These are phyloP conservation scores for Prunus mongolica DNA, from an alignment of 306 rosid species.

Conservation along the genomic window DNA sequence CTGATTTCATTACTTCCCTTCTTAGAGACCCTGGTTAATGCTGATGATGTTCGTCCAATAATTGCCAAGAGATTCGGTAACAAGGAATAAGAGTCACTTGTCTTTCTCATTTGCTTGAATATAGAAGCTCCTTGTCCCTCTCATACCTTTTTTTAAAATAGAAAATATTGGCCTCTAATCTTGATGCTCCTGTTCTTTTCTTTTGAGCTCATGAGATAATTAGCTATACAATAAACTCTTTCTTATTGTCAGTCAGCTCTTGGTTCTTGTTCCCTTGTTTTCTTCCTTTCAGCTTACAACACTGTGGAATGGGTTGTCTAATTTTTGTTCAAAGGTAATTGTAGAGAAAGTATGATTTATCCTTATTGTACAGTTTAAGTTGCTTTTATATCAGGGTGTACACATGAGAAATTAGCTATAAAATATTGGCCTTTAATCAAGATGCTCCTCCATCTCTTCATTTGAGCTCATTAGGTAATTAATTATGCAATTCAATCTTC, in stretches of 20 bases:
- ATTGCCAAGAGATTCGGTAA: slow-evolving; percentile 84
- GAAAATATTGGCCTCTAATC: slow-evolving; percentile 47
- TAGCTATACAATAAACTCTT: slow-evolving; percentile 62
- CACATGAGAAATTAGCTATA: slow-evolving; percentile 4
- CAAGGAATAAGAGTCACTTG: slow-evolving; percentile 67
- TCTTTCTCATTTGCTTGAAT: slow-evolving; percentile 55
- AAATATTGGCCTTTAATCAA: slow-evolving; percentile 43
- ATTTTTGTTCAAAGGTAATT: slow-evolving; percentile 73
- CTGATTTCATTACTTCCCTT: slow-evolving; percentile 92
- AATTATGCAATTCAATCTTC: slow-evolving; percentile 49
- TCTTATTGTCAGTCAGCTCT: slow-evolving; percentile 47
- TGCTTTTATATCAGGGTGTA: slow-evolving; percentile 18
- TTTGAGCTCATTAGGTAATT: slow-evolving; percentile 52
- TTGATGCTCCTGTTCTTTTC: slow-evolving; percentile 45
- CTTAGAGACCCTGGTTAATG: slow-evolving; percentile 85
- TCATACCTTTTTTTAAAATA: slow-evolving; percentile 23
- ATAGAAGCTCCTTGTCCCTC: slow-evolving; percentile 44
- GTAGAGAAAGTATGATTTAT: slow-evolving; percentile 39
- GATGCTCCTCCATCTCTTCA: slow-evolving; percentile 37
- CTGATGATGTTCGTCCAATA: slow-evolving; percentile 95
- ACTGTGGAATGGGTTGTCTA: slow-evolving; percentile 52
- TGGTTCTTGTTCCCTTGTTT: slow-evolving; percentile 32
- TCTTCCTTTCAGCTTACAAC: slow-evolving; percentile 51
- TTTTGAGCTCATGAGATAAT: slow-evolving; percentile 48
- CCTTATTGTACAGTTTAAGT: slow-evolving; percentile 64